phyloP scores from a whole-genome alignment of 371 early-diverging fungal species.

The Mucor piriformis region DNA sequence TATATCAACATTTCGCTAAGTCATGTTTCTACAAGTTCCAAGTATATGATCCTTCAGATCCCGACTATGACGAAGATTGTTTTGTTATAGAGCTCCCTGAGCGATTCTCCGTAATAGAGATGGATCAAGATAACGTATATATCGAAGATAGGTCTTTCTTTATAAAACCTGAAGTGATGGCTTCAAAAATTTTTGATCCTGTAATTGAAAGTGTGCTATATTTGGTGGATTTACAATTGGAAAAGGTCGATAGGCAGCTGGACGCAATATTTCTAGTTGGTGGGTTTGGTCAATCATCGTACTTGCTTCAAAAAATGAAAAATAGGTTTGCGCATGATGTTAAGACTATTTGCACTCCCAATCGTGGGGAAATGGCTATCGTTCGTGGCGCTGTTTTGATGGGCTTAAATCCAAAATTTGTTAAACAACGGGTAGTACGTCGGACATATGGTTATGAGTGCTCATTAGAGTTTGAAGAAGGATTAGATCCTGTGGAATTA shows the following conservation, averaged over 20 bases:
- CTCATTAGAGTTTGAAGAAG: constrained; percentile 57
- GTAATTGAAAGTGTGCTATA: constrained; percentile 41
- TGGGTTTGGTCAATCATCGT: constrained; percentile 49
- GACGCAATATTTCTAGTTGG: constrained; percentile 51
- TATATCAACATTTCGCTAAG: no score
- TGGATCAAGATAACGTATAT: not conserved
- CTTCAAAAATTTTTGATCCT: not conserved
- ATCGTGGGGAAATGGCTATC: constrained; percentile 51
- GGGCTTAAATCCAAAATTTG: constrained; percentile 55
- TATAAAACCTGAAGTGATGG: not conserved
- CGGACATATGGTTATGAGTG: constrained; percentile 62
- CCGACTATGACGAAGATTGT: not conserved
- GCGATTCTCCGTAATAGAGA: not conserved
- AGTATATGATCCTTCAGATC: not conserved
- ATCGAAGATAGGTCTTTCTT: not conserved
- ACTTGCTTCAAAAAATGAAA: constrained; percentile 34
- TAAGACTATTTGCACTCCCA: constrained; percentile 44
- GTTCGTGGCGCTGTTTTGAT: constrained; percentile 54
- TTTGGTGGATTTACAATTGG: constrained; percentile 58
- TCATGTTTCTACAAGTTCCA: not conserved
- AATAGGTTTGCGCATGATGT: constrained; percentile 23
- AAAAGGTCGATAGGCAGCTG: constrained; percentile 25
- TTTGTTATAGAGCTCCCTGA: not conserved
- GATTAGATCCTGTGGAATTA: constrained; percentile 55
- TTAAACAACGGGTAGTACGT: constrained; percentile 58